Evolutionary conservation across 1,139 yeast genomes (phyloP), one percentile per base, ranked within the genome.

Genomic region (Yamadazyma oceani): DNA sequence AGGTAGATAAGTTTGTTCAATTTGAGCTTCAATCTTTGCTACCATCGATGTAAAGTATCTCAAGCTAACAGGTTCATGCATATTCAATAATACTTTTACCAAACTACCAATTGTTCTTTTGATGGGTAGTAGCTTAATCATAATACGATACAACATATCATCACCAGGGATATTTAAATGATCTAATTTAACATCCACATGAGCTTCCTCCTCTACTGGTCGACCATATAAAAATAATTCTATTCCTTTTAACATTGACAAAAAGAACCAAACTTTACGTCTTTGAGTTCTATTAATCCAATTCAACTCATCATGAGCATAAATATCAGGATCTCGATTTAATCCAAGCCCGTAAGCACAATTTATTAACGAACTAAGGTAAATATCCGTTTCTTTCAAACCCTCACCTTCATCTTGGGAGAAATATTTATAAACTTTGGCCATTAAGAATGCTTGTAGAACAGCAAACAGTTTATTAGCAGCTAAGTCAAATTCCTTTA

Each of bases 331-430:
- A 43, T 78, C 83, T 34, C 81, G 58, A 53, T 79, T 73, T 21
- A 80, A 48, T 0, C 83, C 82, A 33, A 77, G 57, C 0, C 77
- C 62, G 31, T 64, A 62, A 0, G 76, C 82, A 60, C 71, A 65
- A 42, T 73, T 76, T 2, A 75, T 53, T 33, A 79, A 50, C 5
- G 39, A 12, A 12, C 19, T 23, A n/a, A 39, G 35, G 26, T 39
- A 37, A 11, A 35, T 26, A 21, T 48, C 50, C 9, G 44, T 34
- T 26, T 48, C 49, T 31, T 44, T 38, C 45, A 72, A 55, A 2
- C 78, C 75, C 32, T 58, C 65, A 12, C 64, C 62, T 24, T 54
- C 57, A 37, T 67, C 71, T 4, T 66, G 69, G 1, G 64, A 58
- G 32, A 51, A 51, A 7, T 46, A 46, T 13, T 53, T 54, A 39